phyloP scores from a whole-genome alignment of 805 yeast species.

The Debaryomyces maramus region DNA sequence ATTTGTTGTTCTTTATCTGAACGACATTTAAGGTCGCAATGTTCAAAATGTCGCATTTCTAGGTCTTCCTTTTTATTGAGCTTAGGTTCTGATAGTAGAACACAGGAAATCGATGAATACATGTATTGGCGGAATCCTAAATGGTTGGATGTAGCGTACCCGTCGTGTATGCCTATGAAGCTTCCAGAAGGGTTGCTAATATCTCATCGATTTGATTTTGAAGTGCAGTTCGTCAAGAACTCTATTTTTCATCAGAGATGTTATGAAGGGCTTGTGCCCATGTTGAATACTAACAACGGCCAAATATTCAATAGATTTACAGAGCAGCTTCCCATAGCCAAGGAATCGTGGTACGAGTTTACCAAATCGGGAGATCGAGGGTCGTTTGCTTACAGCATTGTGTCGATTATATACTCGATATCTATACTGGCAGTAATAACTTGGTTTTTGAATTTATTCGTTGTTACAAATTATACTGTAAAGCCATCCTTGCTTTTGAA shows the following conservation, averaged over 20 bases:
- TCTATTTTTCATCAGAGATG: slow-evolving; percentile 34
- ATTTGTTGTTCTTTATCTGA: no score
- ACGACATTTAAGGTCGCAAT: slow-evolving; percentile 1
- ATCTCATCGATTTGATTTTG: slow-evolving; percentile 21
- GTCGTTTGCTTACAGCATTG: slow-evolving; percentile 54
- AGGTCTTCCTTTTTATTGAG: neutral
- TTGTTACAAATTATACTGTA: slow-evolving; percentile 63
- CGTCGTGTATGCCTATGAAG: slow-evolving; percentile 30
- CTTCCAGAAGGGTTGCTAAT: slow-evolving; percentile 37
- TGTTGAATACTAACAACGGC: slow-evolving; percentile 40
- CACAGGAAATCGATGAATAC: no score
- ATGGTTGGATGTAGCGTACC: slow-evolving; percentile 22
- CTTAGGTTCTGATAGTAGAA: no score
- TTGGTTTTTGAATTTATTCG: slow-evolving; percentile 60
- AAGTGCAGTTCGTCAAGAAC: slow-evolving; percentile 21
- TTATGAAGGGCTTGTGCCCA: slow-evolving; percentile 32
- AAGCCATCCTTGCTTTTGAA: slow-evolving; percentile 56
- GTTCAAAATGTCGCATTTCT: neutral
- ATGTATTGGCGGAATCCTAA: slow-evolving; percentile 39
- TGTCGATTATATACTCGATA: slow-evolving; percentile 60
- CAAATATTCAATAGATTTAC: slow-evolving; percentile 25
- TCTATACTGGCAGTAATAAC: slow-evolving; percentile 67
- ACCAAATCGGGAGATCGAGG: slow-evolving; percentile 36
- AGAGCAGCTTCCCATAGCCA: slow-evolving; percentile 43
- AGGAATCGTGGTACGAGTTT: slow-evolving; percentile 50